These are phyloP conservation scores for Yamadazyma atmosphaerica DNA, from an alignment of 1,139 yeast genomes.

Conservation along the genomic window DNA sequence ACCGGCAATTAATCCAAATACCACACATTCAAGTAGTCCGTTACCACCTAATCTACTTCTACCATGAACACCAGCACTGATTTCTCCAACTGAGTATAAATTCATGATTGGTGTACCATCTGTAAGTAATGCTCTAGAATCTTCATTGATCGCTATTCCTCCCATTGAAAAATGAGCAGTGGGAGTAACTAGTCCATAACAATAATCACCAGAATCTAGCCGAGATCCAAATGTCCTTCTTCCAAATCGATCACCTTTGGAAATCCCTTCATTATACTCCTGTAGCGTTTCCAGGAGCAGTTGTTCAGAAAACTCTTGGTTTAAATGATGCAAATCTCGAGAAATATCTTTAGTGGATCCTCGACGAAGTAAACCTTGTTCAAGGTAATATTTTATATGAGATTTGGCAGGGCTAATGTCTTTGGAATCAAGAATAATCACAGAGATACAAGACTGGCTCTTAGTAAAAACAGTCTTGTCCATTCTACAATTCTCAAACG, in stretches of 20 bases:
- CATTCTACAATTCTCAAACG: constrained; percentile 23
- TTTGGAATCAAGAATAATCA: constrained; percentile 25
- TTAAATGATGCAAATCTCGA: constrained; percentile 15
- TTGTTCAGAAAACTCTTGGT: constrained; percentile 14
- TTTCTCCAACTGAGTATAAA: constrained; percentile 40
- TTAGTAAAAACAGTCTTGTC: constrained; percentile 10
- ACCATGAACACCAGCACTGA: constrained; percentile 42
- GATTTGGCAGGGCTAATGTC: constrained; percentile 28
- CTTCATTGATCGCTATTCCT: constrained; percentile 31
- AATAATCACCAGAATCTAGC: constrained; percentile 18
- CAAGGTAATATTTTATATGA: constrained; percentile 33
- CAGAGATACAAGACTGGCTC: constrained; percentile 20
- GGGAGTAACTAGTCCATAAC: constrained; percentile 38
- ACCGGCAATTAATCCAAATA: constrained; percentile 30
- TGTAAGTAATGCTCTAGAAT: constrained; percentile 25
- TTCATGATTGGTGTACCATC: constrained; percentile 20
- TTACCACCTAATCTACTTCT: constrained; percentile 39
- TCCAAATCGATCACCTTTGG: constrained; percentile 19
- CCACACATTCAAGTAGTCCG: constrained; percentile 41
- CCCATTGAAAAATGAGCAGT: constrained; percentile 44
- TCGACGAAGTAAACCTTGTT: constrained; percentile 25
- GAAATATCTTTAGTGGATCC: constrained; percentile 25
- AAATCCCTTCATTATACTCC: constrained; percentile 14
- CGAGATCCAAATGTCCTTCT: constrained; percentile 23
- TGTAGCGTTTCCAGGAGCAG: constrained; percentile 15